Percentiles rank a stretch among this genome's conserved stretches.
phyloP scores from a whole-genome alignment of 345 rosid species.

The Camelina neglecta region DNA sequence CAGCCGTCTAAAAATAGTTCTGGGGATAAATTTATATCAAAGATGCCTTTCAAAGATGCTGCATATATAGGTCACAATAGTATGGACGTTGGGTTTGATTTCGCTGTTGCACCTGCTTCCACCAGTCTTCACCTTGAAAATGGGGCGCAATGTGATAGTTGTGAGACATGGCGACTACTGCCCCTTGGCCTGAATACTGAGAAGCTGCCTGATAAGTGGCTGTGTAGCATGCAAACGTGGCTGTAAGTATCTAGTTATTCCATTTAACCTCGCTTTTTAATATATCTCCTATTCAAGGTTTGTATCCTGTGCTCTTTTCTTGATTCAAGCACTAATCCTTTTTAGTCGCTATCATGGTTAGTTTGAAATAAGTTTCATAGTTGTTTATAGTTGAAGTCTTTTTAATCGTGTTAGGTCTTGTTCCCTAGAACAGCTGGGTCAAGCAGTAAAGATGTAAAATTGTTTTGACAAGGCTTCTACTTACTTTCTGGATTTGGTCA shows the following conservation, averaged over 20 bases:
- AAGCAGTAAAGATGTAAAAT: constrained; percentile 17
- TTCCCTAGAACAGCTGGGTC: constrained; percentile 17
- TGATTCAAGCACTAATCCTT: constrained; percentile 15
- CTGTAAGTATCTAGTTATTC: constrained; percentile 62
- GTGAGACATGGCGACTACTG: constrained; percentile 75
- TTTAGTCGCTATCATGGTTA: constrained; percentile 20
- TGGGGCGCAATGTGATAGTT: constrained; percentile 72
- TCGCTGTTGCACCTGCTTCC: constrained; percentile 45
- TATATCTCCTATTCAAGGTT: constrained; percentile 1
- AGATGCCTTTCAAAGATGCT: constrained; percentile 42
- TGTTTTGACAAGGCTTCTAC: constrained; percentile 15
- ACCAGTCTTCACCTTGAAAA: constrained; percentile 45
- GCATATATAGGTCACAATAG: constrained; percentile 29
- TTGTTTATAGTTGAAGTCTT: constrained; percentile 19
- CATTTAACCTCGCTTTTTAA: neutral
- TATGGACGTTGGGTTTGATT: constrained; percentile 41
- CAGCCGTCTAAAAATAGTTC: constrained; percentile 24
- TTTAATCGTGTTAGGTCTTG: constrained; percentile 10
- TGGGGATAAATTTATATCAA: constrained; percentile 40
- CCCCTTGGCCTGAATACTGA: constrained; percentile 53
- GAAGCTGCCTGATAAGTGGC: constrained; percentile 73
- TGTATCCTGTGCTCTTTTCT: constrained; percentile 10
- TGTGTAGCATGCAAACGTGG: constrained; percentile 79
- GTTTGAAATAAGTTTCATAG: constrained; percentile 21
- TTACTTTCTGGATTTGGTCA: constrained; percentile 17